Evolutionary conservation across 2,329 filamentous ascomycete genomes (phyloP), one percentile per base, ranked within the genome.

Genomic region (Cordyceps pruinosa): DNA sequence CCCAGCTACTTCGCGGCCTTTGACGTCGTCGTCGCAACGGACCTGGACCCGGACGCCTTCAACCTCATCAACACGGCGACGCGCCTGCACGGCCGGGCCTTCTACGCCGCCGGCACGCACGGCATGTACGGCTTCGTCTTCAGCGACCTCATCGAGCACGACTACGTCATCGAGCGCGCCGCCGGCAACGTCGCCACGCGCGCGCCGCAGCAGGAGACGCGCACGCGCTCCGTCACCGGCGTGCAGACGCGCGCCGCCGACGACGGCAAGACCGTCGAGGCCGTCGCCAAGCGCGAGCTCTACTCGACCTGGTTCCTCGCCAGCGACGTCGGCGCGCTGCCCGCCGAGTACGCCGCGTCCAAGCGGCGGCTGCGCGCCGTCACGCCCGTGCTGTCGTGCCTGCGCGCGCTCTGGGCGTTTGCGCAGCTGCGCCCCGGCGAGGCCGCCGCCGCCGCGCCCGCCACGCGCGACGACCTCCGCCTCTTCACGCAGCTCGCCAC

Each of bases 61-160:
- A 84, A 85, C 62, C 81, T 84, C 58, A 88, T 97, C 74, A 97
- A 97, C 73, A 89, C 89, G 23, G 87, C 89, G 28, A 92, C 91
- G 41, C 87, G 93, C 47, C 75, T 95, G 37, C 85, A 87, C 60
- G 81, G 84, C 61, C 84, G 85, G 48, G 86, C 91, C 12, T 97
- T 97, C 72, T 99, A 99, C 72, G 90, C 90, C 10, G 89, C 91
- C 35, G 87, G 86, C 51, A 84, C 88, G 3, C 90, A 97, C 68
- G 94, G 94, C 49, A 82, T 96, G 69, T 97, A 95, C 70, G 94
- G 94, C 57, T 99, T 90, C 75, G 88, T 96, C 63, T 99, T 99
- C 70, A 88, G 89, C 58, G 94, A 99, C 70, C 80, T 99, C 23
- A 90, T 96, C 64, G 82, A 86, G 66, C 94, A 99, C 70, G 86